Base-by-base conservation (phyloP, 805 yeast species). In the Teunomyces pallodes region DNA sequence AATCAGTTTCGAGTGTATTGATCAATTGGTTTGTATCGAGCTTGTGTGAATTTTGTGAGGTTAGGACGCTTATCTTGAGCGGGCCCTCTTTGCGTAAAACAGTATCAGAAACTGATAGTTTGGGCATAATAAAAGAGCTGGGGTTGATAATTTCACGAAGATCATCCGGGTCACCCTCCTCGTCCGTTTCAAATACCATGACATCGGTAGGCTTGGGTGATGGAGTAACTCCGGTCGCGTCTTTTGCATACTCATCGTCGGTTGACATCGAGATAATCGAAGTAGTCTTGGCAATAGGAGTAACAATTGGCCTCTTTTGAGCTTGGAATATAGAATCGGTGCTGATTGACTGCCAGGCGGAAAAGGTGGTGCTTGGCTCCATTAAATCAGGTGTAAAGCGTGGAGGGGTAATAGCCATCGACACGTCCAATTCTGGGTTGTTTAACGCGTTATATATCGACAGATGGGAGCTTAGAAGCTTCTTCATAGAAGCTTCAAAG, bases 161-260 rank as follows among this genome's bases (percentile, higher is more conserved):
- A 33, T 54, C 55, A 12, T 57, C 50, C n/a, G 43, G 29, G 14
- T 59, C 58, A 20, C 65, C 72, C 47, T 71, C 75, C 48, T 70
- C 75, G 39, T 71, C 76, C 0, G 75, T 70, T 43, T 72, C 76
- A 51, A 71, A 70, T 5, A 70, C 69, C 70, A 70, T 65, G 5
- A 65, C 69, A n/a, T 55, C 52, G 13, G 59, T 46, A 13, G 53
- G 48, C 26, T 51, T 55, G 16, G 57, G 47, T 3, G 61, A 53
- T 2, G 58, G 60, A n/a, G 61, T 54, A n/a, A 61, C 42, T 5
- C 58, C 62, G 43, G 59, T 49, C 28, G 62, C 54, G 29, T 56
- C 62, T 10, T 50, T 17, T 20, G 36, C 61, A 27, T 62, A 61
- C 17, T 62, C 70, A 24, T 64, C 41, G 41, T 38, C 67, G 3